Conservation (phyloP, 257 asterid species). For the Solanum rostratum region DNA sequence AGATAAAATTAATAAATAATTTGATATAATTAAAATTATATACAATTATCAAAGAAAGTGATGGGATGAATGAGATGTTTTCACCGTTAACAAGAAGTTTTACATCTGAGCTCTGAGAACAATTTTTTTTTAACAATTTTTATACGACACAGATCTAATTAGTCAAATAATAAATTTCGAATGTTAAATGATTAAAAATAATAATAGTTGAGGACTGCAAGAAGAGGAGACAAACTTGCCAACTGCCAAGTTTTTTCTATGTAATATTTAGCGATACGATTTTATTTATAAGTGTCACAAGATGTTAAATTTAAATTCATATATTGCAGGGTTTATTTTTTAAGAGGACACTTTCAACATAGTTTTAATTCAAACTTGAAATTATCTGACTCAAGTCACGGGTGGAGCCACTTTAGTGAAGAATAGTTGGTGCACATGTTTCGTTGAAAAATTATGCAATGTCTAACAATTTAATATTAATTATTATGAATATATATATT, state of each 20-base stretch:
- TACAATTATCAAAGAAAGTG: neutral
- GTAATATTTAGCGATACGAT: too few species aligned
- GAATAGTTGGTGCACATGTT: rapidly evolving
- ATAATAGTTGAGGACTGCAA: neutral
- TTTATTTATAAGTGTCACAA: too few species aligned
- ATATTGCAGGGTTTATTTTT: rapidly evolving
- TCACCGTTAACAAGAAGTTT: neutral
- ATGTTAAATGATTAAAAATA: neutral
- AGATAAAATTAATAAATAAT: neutral
- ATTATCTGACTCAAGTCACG: neutral
- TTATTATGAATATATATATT: too few species aligned
- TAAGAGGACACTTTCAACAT: neutral
- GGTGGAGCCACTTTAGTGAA: neutral
- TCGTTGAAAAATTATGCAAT: too few species aligned
- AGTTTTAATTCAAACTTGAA: neutral
- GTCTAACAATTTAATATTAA: too few species aligned
- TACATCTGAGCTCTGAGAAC: rapidly evolving
- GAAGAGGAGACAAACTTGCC: neutral
- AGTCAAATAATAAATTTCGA: neutral
- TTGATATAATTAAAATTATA: too few species aligned
- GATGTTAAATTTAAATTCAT: neutral
- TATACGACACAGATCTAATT: neutral
- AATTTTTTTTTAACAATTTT: neutral
- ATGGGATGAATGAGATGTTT: rapidly evolving
- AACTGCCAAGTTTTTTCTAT: neutral